Percentiles rank a stretch among this genome's conserved stretches.
phyloP scores from a whole-genome alignment of 1,284 basidiomycete genomes.

The Microbotryomycetes sp. region DNA sequence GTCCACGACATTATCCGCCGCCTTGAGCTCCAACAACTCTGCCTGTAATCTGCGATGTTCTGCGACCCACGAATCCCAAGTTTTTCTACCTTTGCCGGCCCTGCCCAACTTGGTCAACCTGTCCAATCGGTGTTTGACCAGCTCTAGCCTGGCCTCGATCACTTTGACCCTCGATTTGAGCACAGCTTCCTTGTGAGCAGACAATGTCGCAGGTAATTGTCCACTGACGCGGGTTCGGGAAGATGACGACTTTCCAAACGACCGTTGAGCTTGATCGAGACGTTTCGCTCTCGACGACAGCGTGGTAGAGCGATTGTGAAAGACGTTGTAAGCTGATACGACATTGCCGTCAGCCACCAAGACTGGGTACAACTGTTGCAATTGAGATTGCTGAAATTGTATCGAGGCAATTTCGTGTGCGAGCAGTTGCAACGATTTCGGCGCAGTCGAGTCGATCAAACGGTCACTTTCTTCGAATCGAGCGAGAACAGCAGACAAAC shows the following conservation, averaged over 20 bases:
- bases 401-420: conserved; percentile 10
- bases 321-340: not conserved
- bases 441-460: not conserved
- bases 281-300: not conserved
- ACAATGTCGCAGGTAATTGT: not conserved
- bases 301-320: not conserved
- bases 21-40: no score
- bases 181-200: not conserved
- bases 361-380: conserved; percentile 10
- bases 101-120: conserved; percentile 17
- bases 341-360: conserved; percentile 21
- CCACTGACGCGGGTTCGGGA: not conserved
- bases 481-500: conserved; percentile 13
- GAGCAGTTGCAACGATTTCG: conserved; percentile 6
- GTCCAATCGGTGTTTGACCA: conserved; percentile 11
- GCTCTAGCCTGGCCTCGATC: conserved; percentile 4
- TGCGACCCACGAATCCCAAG: not conserved
- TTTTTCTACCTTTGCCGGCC: not conserved
- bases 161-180: conserved; percentile 8
- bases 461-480: conserved; percentile 2
- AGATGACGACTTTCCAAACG: no score
- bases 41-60: no score
- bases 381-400: conserved; percentile 9
- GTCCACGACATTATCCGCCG: no score
- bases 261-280: conserved; percentile 4